Percentiles rank a stretch among this genome's conserved stretches.
These are phyloP conservation scores for Berberis thunbergii DNA, from an alignment of 164 flowering plant genomes.

Conservation along the genomic window DNA sequence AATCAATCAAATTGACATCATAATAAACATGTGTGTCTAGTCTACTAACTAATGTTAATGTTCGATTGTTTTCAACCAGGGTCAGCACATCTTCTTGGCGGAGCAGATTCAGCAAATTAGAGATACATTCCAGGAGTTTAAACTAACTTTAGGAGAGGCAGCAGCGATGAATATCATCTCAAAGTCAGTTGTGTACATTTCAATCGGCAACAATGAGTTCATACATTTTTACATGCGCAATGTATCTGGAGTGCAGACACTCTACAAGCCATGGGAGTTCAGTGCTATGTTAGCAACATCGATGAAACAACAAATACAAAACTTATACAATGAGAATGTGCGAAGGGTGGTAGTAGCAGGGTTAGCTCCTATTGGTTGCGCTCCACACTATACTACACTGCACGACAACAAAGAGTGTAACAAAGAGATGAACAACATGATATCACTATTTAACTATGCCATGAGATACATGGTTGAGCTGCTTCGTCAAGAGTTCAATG, in stretches of 20 bases:
- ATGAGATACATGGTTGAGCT: conserved; percentile 67
- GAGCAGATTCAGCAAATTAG: conserved; percentile 79
- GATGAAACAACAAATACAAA: conserved; percentile 59
- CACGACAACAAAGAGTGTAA: conserved; percentile 51
- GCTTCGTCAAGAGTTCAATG: conserved; percentile 48
- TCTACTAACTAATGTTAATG: background rate
- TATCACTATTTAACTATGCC: conserved; percentile 63
- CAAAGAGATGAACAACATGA: conserved; percentile 59
- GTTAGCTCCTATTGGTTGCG: conserved; percentile 81
- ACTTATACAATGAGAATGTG: conserved; percentile 50
- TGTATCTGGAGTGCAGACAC: conserved; percentile 55
- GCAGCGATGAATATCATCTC: conserved; percentile 47
- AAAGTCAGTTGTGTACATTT: conserved; percentile 60
- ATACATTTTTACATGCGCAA: conserved; percentile 81
- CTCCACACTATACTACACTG: conserved; percentile 76
- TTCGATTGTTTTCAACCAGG: conserved; percentile 28
- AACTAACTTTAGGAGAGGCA: conserved; percentile 54
- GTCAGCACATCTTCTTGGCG: conserved; percentile 64
- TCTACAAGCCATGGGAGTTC: conserved; percentile 76
- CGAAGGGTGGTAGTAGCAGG: conserved; percentile 76
- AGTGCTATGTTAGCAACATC: conserved; percentile 52
- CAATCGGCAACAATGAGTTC: conserved; percentile 80
- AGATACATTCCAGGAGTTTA: conserved; percentile 67
- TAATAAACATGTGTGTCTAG: background rate
- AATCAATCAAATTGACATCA: background rate